These are phyloP conservation scores for Sphaerosporella brunnea DNA, from an alignment of 495 filamentous ascomycete genomes.

Conservation along the genomic window DNA sequence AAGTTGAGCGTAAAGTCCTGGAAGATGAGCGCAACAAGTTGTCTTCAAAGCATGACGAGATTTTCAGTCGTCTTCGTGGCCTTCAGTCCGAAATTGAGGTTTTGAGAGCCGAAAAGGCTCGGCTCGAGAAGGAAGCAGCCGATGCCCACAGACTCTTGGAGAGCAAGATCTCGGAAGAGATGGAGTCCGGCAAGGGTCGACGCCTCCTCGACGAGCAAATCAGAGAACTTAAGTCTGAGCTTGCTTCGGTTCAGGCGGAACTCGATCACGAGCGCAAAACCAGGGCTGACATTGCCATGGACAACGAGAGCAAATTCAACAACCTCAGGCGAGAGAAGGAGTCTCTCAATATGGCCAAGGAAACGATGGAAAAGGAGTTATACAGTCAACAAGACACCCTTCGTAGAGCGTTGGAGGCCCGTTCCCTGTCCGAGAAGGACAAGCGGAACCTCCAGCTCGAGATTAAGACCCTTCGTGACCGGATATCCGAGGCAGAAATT, in stretches of 20 bases:
- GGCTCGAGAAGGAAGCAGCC: slow-evolving; percentile 71
- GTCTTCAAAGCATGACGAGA: slow-evolving; percentile 56
- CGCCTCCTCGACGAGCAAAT: slow-evolving; percentile 77
- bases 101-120: slow-evolving; percentile 61
- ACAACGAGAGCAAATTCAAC: slow-evolving; percentile 72
- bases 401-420: slow-evolving; percentile 67
- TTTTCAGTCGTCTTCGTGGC: slow-evolving; percentile 59
- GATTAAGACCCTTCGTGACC: slow-evolving; percentile 61
- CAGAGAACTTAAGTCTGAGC: slow-evolving; percentile 63
- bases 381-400: slow-evolving; percentile 93
- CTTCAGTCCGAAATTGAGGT: slow-evolving; percentile 76
- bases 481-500: slow-evolving; percentile 67
- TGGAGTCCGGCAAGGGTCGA: slow-evolving; percentile 65
- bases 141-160: slow-evolving; percentile 77
- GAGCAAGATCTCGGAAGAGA: slow-evolving; percentile 75
- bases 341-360: slow-evolving; percentile 83
- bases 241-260: slow-evolving; percentile 72
- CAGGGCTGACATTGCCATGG: slow-evolving; percentile 84
- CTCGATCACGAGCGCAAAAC: slow-evolving; percentile 85
- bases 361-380: slow-evolving; percentile 94
- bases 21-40: slow-evolving; percentile 59
- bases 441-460: slow-evolving; percentile 79
- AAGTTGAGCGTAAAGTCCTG: slow-evolving; percentile 55
- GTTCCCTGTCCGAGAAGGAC: slow-evolving; percentile 59
- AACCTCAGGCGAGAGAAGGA: slow-evolving; percentile 70